These are phyloP conservation scores for Trapa incisa DNA, from an alignment of 345 rosid genomes.

Conservation along the genomic window DNA sequence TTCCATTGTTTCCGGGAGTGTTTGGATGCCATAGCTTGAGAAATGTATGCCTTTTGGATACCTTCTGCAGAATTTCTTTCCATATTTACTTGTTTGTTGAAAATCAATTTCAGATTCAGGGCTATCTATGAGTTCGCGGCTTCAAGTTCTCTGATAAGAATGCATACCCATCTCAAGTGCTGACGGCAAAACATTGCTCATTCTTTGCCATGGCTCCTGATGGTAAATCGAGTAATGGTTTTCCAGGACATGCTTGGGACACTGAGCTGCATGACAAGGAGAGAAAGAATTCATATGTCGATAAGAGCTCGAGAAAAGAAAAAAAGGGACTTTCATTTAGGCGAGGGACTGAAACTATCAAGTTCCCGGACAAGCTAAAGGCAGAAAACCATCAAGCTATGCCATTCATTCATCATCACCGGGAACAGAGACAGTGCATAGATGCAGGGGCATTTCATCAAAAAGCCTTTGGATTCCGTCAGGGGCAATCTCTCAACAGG, in stretches of 20 bases:
- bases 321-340: constrained; percentile 22
- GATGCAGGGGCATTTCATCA: constrained; percentile 16
- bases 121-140: background rate
- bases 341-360: constrained; percentile 16
- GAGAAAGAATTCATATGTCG: constrained; percentile 25
- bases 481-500: constrained; percentile 15
- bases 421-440: constrained; percentile 12
- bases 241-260: constrained; percentile 8
- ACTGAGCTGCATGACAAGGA: constrained; percentile 25
- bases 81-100: background rate
- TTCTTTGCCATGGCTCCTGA: constrained; percentile 13
- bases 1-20: background rate
- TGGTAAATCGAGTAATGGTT: constrained; percentile 13
- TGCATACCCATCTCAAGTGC: background rate
- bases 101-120: background rate
- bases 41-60: background rate
- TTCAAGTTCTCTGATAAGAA: background rate
- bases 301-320: constrained; percentile 18
- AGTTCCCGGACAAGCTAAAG: constrained; percentile 24
- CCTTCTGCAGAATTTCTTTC: background rate
- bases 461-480: constrained; percentile 20
- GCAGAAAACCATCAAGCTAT: constrained; percentile 12
- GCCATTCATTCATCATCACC: constrained; percentile 8
- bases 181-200: constrained; percentile 11
- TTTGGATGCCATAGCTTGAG: background rate